A percentile compares a stretch with the other conserved stretches of the same genome.
Conservation (phyloP, 2,329 filamentous ascomycete species). For the Epichloe sylvatica region DNA sequence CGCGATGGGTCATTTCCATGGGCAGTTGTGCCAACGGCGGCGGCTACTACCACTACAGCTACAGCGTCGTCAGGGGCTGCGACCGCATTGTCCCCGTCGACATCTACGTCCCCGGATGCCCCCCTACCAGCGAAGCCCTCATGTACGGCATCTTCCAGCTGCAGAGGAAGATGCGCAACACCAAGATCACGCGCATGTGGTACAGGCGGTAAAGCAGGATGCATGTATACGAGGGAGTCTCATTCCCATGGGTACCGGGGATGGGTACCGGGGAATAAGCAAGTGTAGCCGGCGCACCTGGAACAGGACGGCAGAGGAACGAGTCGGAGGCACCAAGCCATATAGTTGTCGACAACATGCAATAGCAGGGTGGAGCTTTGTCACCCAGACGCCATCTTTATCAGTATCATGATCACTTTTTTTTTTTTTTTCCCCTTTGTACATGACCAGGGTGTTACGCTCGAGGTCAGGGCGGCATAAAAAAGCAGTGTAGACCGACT, state of each 20-base stretch:
- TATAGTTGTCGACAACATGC: too few relatives aligned
- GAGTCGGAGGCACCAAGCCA: too few relatives aligned
- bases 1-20: conserved; percentile 75
- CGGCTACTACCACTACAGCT: conserved; percentile 79
- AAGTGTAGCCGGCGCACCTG: neutral
- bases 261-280: neutral
- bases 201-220: conserved; percentile 35
- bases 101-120: conserved; percentile 67
- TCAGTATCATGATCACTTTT: neutral
- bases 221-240: too few relatives aligned
- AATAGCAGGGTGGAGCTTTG: neutral
- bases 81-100: conserved; percentile 69
- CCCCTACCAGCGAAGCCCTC: conserved; percentile 46
- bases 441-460: neutral
- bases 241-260: neutral
- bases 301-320: neutral
- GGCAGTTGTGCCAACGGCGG: conserved; percentile 74
- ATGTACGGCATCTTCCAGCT: conserved; percentile 62
- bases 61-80: conserved; percentile 60
- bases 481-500: neutral
- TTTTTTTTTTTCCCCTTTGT: neutral
- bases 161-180: conserved; percentile 60
- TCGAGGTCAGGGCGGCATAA: neutral
- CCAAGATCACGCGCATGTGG: conserved; percentile 42
- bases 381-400: neutral